Base-by-base conservation (phyloP, 2,329 filamentous ascomycete species). In the Curvularia sp. region DNA sequence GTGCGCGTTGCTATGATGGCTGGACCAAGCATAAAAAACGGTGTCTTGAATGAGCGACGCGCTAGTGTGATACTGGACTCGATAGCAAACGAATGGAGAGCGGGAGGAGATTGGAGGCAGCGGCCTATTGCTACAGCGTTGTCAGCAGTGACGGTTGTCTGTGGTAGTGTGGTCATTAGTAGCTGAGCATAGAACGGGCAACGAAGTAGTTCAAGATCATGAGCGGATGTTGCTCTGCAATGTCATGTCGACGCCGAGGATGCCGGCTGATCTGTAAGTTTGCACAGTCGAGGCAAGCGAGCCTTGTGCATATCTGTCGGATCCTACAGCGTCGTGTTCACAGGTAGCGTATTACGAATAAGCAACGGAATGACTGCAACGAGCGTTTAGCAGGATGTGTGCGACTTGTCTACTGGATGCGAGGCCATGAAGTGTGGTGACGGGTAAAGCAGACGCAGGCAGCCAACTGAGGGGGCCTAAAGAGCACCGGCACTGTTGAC, bases 41-140 rank as follows among this genome's bases (percentile, higher is more conserved):
- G 57, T 82, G 81, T 1, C n/a, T n/a, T n/a, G n/a, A n/a, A n/a
- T n/a, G n/a, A n/a, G n/a, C n/a, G 65, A 83, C 84, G 18, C 82
- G 74, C 66, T 1, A 82, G 81, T 53, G 78, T 74, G 0, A 76
- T 62, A 3, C 80, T 82, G 59, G 83, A 84, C 52, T 80, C 78
- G 33, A 85, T 70, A 15, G 82, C 83, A 18, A 82, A 72, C 63
- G 28, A 85, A 85, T 18, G 5, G 83, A 81, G 64, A 85, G 85
- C 12, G 15, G 47, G 51, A 24, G 38, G 54, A 22, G 78, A 72
- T n/a, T 74, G 77, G 56, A 83, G 80, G 13, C 81, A 26, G 56
- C 77, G 81, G 1, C 79, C 79, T 33, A 57, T 22, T n/a, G 71
- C 47, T 0, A 61, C 66, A 35, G 64, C 60, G 42, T 70, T 67